A percentile compares a stretch with the other conserved stretches of the same genome.
These are phyloP conservation scores for Termitomyces sp. DNA, from an alignment of 768 basidiomycete genomes.

Conservation along the genomic window DNA sequence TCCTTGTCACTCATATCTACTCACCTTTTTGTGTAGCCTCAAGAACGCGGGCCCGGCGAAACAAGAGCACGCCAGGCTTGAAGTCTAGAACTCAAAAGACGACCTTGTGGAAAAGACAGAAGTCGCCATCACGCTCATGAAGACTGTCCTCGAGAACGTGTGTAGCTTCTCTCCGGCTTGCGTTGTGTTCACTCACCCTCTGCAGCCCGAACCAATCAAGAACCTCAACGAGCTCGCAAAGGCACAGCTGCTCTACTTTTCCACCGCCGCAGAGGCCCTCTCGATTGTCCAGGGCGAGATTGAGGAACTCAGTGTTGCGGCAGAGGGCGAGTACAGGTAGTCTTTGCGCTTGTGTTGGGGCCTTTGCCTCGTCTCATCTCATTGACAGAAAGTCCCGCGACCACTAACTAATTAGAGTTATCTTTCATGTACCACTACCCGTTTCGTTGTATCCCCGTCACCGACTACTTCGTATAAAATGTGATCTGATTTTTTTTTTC, in stretches of 20 bases:
- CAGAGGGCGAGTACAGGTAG: conserved; percentile 94
- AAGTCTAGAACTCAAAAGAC: conserved; percentile 92
- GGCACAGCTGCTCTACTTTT: conserved; percentile 73
- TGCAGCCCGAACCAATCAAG: conserved; percentile 91
- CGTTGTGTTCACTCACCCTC: background rate
- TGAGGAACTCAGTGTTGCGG: conserved; percentile 87
- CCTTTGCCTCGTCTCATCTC: no score
- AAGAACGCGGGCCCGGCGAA: conserved; percentile 70
- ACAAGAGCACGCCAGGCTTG: conserved; percentile 89
- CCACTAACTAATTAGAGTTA: conserved; percentile 38
- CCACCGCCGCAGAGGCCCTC: conserved; percentile 73
- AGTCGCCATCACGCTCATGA: conserved; percentile 94
- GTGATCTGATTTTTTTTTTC: no score
- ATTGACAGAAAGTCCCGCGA: conserved; percentile 75
- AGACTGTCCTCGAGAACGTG: conserved; percentile 97
- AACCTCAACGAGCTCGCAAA: conserved; percentile 90
- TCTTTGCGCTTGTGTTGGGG: no score
- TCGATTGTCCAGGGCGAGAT: conserved; percentile 85
- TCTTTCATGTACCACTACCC: no score
- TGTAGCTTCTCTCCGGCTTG: conserved; percentile 23
- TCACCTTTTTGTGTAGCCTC: conserved; percentile 57
- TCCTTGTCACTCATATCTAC: no score
- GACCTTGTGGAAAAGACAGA: conserved; percentile 98
- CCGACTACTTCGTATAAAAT: no score
- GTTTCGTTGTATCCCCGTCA: no score